Evolutionary conservation across 768 basidiomycete species (phyloP).

Genomic region (Kwoniella sp.): DNA sequence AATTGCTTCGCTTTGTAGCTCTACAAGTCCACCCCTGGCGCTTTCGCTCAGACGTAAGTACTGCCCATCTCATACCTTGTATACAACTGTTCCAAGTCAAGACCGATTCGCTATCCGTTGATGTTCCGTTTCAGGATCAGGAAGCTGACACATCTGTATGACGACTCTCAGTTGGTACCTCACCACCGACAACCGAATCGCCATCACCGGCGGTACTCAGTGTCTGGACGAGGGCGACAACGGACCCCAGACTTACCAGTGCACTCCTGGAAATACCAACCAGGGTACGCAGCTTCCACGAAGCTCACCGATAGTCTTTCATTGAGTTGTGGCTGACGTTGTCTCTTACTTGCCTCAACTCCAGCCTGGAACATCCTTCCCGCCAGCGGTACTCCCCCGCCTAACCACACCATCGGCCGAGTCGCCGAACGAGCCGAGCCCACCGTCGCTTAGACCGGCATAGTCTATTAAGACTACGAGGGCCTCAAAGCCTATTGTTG

Average conservation of each 20-base stretch:
- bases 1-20: slow-evolving; percentile 2
- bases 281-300: slow-evolving; percentile 38
- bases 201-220: slow-evolving; percentile 37
- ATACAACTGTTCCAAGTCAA: too few relatives aligned
- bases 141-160: too few relatives aligned
- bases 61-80: too few relatives aligned
- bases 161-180: slow-evolving; percentile 20
- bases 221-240: slow-evolving; percentile 34
- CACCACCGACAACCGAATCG: slow-evolving; percentile 30
- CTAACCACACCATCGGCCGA: slow-evolving; percentile 11
- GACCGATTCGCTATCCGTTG: not conserved
- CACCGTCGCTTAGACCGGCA: slow-evolving; percentile 5
- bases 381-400: slow-evolving; percentile 7
- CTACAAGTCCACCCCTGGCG: slow-evolving; percentile 3
- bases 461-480: too few relatives aligned
- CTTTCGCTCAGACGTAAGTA: slow-evolving; percentile 21
- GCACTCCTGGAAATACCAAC: slow-evolving; percentile 51
- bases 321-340: too few relatives aligned
- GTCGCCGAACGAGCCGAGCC: slow-evolving; percentile 9
- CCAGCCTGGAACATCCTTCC: slow-evolving; percentile 13
- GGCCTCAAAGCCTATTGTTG: too few relatives aligned
- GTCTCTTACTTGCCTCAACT: too few relatives aligned
- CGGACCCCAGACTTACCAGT: slow-evolving; percentile 50
- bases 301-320: too few relatives aligned
- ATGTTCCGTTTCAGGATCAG: not conserved